Evolutionary conservation across 495 filamentous ascomycete genomes (phyloP).

Genomic region (Beverwykella pulmonaria): DNA sequence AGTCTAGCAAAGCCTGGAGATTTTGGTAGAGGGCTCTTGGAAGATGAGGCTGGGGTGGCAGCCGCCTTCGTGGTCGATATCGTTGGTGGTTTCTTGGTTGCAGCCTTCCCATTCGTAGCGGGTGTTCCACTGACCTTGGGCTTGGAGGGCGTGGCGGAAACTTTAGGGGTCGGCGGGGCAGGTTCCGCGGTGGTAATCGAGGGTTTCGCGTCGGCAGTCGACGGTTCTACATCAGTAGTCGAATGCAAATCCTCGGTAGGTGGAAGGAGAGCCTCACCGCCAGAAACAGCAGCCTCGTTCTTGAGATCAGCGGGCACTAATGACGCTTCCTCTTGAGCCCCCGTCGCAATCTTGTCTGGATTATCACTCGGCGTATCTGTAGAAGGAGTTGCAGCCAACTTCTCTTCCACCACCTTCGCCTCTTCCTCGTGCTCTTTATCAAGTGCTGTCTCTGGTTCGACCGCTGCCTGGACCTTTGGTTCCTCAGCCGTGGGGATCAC

Average conservation of each 20-base stretch:
- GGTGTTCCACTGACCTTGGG: conserved; percentile 11
- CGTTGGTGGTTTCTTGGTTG: conserved; percentile 53
- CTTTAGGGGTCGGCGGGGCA: background rate
- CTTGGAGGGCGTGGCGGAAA: background rate
- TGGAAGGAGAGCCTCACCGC: conserved; percentile 43
- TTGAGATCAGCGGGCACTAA: conserved; percentile 47
- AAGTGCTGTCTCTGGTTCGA: background rate
- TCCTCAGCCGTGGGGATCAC: conserved; percentile 7
- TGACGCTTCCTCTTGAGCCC: conserved; percentile 43
- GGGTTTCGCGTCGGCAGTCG: background rate
- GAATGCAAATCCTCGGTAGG: conserved; percentile 17
- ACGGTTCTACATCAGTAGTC: background rate
- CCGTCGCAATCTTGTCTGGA: conserved; percentile 47
- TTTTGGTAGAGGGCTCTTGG: conserved; percentile 36
- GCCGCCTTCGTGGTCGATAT: conserved; percentile 51
- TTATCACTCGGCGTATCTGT: conserved; percentile 43
- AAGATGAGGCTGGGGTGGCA: conserved; percentile 10
- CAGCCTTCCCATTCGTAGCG: conserved; percentile 31
- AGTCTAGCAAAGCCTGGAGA: conserved; percentile 28
- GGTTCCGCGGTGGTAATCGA: background rate
- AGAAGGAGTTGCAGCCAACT: background rate
- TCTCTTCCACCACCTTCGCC: background rate
- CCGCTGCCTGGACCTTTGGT: conserved; percentile 2
- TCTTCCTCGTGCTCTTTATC: background rate
- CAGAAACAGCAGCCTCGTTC: conserved; percentile 44